A percentile compares a stretch with the other conserved stretches of the same genome.
Evolutionary conservation across 768 basidiomycete genomes (phyloP).

Genomic region (Trametes cingulata): DNA sequence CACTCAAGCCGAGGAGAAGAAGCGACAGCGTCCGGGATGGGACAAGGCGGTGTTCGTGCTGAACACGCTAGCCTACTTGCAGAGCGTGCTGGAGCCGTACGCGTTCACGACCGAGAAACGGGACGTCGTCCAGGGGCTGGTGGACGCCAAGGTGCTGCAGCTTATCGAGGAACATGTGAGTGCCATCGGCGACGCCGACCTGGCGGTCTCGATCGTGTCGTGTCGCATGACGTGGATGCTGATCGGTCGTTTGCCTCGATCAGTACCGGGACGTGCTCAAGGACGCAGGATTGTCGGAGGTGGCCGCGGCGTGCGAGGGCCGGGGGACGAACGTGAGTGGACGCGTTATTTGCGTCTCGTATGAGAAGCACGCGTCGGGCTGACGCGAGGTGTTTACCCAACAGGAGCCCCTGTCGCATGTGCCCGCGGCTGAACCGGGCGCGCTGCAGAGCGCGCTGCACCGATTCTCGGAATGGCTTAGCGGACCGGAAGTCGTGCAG

Average conservation of each 20-base stretch:
- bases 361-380: background rate
- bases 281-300: constrained; percentile 55
- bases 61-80: constrained; percentile 82
- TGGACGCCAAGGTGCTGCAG: constrained; percentile 60
- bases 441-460: constrained; percentile 63
- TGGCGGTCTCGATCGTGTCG: background rate
- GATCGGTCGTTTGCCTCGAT: background rate
- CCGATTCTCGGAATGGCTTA: constrained; percentile 83
- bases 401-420: constrained; percentile 74
- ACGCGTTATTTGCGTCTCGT: background rate
- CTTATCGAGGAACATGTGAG: constrained; percentile 86
- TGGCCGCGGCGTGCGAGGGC: constrained; percentile 45
- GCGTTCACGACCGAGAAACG: constrained; percentile 67
- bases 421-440: constrained; percentile 64
- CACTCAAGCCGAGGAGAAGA: constrained; percentile 65
- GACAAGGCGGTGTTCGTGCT: constrained; percentile 82
- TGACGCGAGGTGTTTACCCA: background rate
- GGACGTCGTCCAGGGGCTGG: constrained; percentile 52
- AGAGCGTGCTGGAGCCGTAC: constrained; percentile 66
- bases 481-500: constrained; percentile 75
- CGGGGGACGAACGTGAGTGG: constrained; percentile 42
- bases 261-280: constrained; percentile 53
- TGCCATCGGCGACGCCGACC: constrained; percentile 11
- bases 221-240: background rate
- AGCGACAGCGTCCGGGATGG: constrained; percentile 59